Conservation (phyloP, 108 stramenopile species). For the Skeletonema tropicum region DNA sequence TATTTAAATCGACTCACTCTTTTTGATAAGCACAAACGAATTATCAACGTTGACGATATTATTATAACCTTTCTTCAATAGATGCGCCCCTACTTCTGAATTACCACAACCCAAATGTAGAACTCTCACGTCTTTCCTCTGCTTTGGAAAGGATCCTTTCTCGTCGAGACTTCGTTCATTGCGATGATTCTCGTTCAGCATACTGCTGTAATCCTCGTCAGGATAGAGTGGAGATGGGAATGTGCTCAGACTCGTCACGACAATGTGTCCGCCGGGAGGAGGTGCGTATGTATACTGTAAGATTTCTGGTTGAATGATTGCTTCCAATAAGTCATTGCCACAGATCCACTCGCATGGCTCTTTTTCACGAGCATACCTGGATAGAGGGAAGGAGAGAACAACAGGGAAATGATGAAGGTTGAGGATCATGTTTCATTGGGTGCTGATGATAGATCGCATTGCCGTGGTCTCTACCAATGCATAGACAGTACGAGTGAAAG, state of each 20-base stretch:
- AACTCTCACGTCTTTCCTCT: slow-evolving; percentile 53
- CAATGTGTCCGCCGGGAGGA: slow-evolving; percentile 24
- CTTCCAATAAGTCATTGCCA: slow-evolving; percentile 12
- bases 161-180: slow-evolving; percentile 7
- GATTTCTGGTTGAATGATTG: slow-evolving; percentile 26
- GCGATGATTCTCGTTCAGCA: slow-evolving; percentile 19
- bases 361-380: slow-evolving; percentile 20
- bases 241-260: slow-evolving; percentile 8
- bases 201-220: background rate
- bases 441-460: no score
- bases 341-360: slow-evolving; percentile 43
- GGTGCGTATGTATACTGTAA: slow-evolving; percentile 22
- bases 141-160: slow-evolving; percentile 49
- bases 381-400: background rate
- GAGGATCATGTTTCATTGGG: no score
- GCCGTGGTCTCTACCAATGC: no score
- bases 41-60: slow-evolving; percentile 78
- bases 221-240: background rate
- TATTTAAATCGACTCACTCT: slow-evolving; percentile 40
- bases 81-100: slow-evolving; percentile 63
- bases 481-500: background rate
- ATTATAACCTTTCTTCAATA: slow-evolving; percentile 69
- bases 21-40: slow-evolving; percentile 71
- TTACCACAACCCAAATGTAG: slow-evolving; percentile 72
- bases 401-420: background rate